These are phyloP conservation scores for Lactarius hengduanensis DNA, from an alignment of 768 basidiomycete genomes.

Conservation along the genomic window DNA sequence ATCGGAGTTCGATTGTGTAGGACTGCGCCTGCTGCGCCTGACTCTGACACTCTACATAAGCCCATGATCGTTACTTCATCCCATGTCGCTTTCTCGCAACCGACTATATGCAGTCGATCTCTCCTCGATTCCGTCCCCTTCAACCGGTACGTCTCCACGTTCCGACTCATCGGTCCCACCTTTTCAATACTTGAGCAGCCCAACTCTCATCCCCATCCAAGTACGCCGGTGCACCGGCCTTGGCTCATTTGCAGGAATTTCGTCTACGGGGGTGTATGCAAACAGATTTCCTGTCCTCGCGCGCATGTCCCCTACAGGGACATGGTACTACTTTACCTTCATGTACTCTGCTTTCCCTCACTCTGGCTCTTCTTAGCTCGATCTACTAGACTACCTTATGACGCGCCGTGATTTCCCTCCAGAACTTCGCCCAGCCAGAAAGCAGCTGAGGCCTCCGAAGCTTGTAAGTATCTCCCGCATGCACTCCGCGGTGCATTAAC, in stretches of 20 bases:
- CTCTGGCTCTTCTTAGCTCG: background rate
- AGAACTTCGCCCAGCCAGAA: background rate
- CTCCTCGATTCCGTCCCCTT: background rate
- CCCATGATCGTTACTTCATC: conserved; percentile 9
- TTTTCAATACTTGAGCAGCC: background rate
- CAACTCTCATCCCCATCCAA: background rate
- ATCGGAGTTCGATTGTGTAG: background rate
- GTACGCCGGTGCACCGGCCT: background rate
- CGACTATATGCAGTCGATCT: background rate
- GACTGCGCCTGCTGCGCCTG: background rate
- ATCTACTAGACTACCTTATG: background rate
- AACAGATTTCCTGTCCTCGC: background rate
- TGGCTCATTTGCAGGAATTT: conserved; percentile 13
- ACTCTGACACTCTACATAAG: background rate
- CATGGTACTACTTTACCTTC: conserved; percentile 6
- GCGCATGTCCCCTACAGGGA: conserved; percentile 1
- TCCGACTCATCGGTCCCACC: background rate
- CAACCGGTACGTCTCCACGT: background rate
- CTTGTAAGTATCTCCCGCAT: background rate
- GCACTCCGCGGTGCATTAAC: background rate
- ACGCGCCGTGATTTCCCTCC: conserved; percentile 1
- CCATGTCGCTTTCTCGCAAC: background rate
- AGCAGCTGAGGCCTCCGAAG: background rate
- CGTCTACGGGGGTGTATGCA: conserved; percentile 6
- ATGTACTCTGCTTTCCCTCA: background rate